Conservation (phyloP, 140 eudicot species). For the Cichorium intybus region DNA sequence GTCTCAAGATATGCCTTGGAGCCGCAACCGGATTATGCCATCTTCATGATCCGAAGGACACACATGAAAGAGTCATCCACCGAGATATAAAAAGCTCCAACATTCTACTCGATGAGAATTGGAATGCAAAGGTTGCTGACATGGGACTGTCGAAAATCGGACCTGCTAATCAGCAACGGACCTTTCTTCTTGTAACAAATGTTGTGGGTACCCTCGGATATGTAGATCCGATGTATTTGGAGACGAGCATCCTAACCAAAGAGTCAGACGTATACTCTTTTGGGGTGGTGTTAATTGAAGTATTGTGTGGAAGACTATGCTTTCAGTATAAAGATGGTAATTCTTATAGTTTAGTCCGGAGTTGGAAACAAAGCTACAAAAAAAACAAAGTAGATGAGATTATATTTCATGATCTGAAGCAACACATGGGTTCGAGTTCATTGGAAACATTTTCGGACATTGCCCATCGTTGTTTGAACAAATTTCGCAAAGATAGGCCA, state of each 20-base stretch:
- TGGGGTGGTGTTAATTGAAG: no score
- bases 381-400: slow-evolving; percentile 2
- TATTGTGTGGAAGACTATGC: slow-evolving; percentile 19
- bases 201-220: slow-evolving; percentile 17
- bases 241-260: slow-evolving; percentile 6
- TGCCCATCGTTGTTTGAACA: background rate
- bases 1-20: slow-evolving; percentile 22
- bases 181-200: background rate
- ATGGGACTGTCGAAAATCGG: slow-evolving; percentile 20
- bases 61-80: slow-evolving; percentile 18
- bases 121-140: no score
- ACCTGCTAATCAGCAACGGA: slow-evolving; percentile 9
- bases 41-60: slow-evolving; percentile 23
- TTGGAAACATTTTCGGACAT: background rate
- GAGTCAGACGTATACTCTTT: slow-evolving; percentile 23
- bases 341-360: background rate
- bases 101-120: no score
- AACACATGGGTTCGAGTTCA: background rate
- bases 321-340: background rate
- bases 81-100: slow-evolving; percentile 20
- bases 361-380: background rate
- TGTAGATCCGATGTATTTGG: slow-evolving; percentile 7
- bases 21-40: slow-evolving; percentile 16
- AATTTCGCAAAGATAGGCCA: background rate
- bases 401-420: background rate